Evolutionary conservation across 495 filamentous ascomycete species (phyloP), one percentile per base, ranked within the genome.

Genomic region (Friedmanniomyces simplex): DNA sequence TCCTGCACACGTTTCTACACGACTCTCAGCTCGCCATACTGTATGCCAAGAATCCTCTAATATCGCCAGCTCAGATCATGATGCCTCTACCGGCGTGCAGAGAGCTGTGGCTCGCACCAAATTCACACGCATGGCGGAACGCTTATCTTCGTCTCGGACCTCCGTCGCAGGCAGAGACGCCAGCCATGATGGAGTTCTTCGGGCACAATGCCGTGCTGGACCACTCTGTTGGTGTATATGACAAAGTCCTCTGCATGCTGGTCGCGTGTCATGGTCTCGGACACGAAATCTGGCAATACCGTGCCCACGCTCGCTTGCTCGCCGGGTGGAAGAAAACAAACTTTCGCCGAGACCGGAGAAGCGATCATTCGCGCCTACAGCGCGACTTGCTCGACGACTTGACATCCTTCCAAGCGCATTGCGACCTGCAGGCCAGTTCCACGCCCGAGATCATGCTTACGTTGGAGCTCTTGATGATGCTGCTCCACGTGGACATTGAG

Each of bases 41-140:
- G 25, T 69, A 81, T 14, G 72, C 79, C 18, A 71, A 74, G 45
- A 79, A 75, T 52, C 77, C 79, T 0, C 56, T 77, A 12, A 79
- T 85, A 57, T 81, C 81, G 0, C 84, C 84, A 58, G 71, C 82
- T 0, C 82, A 86, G 52, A 55, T 86, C 20, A 73, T 76, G 10
- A 67, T 84, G 10, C 77, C 80, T 4, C 64, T 85, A 18, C 82
- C 82, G 0, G 72, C 70, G 20, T 67, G 74, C 0, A 72, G 75
- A 16, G 63, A 73, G 3, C 63, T 84, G 7, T 86, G 80, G 80
- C 70, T 77, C 22, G 81, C 83, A 0, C 62, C 72, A 22, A 72
- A 72, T 0, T 79, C 81, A 0, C 50, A 65, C 2, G 75, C 77
- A 52, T 86, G 82, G 79, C 78, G 79, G 58, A 64, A 71, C 16